Base-by-base conservation (phyloP, 2,329 filamentous ascomycete genomes). In the Rutstroemia sp. region DNA sequence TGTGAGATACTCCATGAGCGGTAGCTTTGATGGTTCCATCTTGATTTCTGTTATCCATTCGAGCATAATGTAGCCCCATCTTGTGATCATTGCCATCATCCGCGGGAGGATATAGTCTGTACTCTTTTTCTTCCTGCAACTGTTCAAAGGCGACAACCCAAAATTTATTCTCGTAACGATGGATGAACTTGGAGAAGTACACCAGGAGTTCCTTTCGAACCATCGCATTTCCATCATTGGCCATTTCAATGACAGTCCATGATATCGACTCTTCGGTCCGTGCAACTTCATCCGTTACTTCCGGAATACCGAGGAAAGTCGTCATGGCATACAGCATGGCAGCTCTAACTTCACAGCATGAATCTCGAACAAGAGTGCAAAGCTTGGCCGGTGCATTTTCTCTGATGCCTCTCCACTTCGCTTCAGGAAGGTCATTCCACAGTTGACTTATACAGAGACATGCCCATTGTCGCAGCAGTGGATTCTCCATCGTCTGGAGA, bases 371-470 rank as follows among this genome's bases (percentile, higher is more conserved):
- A 38, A 96, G 79, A 59, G 85, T 84, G 49, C 89, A 88, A 2
- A 99, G 78, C 66, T 90, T 87, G 51, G 86, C 79, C 55, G 91
- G 65, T 1, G 92, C 94, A 63, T 87, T 86, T 67, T 91, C 90
- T 48, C 90, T 80, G 59, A 97, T 95, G n/a, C 90, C 94, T 63
- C 88, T 83, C 89, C 92, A 97, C 70, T 97, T 97, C 0, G 92
- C 92, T 68, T 96, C 91, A 1, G 91, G 85, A 52, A 92, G 87
- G 65, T 95, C 88, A 62, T 87, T 81, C 92, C 92, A 97, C 21
- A 99, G 78, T 75, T 96, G 92, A 70, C 92, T 96, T 60, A 99
- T 83, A 72, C 92, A 97, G 8, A 99, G 78, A 69, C 92, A 96
- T 18, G 91, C 92, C 91, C 94, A 99, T 70, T 99, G 94, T 41